Base-by-base conservation (phyloP, 2,329 filamentous ascomycete species). In the Thelonectria rubi region DNA sequence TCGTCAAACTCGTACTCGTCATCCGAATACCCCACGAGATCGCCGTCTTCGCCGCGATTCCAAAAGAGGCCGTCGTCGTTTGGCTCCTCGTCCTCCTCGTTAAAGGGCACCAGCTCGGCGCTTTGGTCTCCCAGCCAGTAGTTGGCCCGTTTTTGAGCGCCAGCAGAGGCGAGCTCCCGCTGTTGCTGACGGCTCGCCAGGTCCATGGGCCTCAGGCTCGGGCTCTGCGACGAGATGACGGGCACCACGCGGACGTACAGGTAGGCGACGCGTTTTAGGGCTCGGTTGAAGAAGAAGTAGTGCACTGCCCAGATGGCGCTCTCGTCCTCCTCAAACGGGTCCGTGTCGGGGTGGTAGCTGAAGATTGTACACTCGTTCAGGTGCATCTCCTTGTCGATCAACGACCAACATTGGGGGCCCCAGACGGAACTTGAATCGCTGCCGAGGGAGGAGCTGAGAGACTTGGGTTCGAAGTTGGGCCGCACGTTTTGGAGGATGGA, bases 241-340 rank as follows among this genome's bases (percentile, higher is more conserved):
- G 87, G 94, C 47, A 97, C 87, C n/a, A 92, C 94, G 63, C 94
- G 90, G 47, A 97, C 86, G 73, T 97, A 96, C 47, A 99, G 81
- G 75, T 99, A 99, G 63, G 93, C 94, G 17, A 99, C 94, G 43
- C 95, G 88, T 81, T 98, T 98, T 73, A 90, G 86, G 24, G 89
- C 83, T 72, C 94, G 94, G 82, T 97, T 97, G 85, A 97, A 98
- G 77, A 98, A 97, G 81, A 99, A 97, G 78, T 97, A 97, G 76
- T 98, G 94, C 65, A 94, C 84, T 51, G 92, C 93, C 94, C 94
- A 99, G 65, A 99, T 94, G 10, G 94, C 91, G 64, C 92, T 92
- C 73, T 97, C 93, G 64, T 97, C 94, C 65, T 93, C 93, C 70
- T 94, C 91, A 71, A 96, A 97, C 0, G 93, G 93, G 73, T 97